Evolutionary conservation across 768 basidiomycete species (phyloP).

Genomic region (Hydnomerulius pinastri): DNA sequence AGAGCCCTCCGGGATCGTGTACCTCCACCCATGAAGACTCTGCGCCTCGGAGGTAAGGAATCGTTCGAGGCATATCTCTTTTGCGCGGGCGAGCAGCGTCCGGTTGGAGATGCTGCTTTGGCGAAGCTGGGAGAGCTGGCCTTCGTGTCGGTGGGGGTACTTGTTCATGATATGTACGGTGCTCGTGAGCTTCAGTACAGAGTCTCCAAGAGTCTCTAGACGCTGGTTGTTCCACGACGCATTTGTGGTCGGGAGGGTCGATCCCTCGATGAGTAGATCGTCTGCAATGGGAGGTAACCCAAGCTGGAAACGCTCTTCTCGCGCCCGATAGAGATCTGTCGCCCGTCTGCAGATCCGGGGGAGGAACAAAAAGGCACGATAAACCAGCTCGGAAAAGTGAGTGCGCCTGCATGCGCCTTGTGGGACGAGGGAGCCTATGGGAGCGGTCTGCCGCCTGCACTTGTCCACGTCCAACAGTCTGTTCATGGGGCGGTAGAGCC

Average conservation of each 20-base stretch:
- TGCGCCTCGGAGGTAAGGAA: slow-evolving; percentile 64
- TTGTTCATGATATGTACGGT: slow-evolving; percentile 78
- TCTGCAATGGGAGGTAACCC: slow-evolving; percentile 61
- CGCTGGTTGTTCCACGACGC: slow-evolving; percentile 80
- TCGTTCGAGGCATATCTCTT: slow-evolving; percentile 59
- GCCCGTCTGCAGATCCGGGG: slow-evolving; percentile 70
- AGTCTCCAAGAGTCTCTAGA: slow-evolving; percentile 85
- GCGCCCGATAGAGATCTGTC: slow-evolving; percentile 64
- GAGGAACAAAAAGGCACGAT: slow-evolving; percentile 54
- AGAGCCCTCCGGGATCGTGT: slow-evolving; percentile 41
- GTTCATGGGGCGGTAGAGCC: slow-evolving; percentile 38
- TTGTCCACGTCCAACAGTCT: slow-evolving; percentile 29
- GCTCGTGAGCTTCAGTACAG: slow-evolving; percentile 74
- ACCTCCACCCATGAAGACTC: slow-evolving; percentile 60
- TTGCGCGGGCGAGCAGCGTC: slow-evolving; percentile 67
- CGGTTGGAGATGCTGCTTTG: slow-evolving; percentile 68
- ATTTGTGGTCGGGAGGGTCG: slow-evolving; percentile 68
- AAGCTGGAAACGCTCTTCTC: slow-evolving; percentile 51
- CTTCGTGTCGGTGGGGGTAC: slow-evolving; percentile 79
- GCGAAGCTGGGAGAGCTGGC: slow-evolving; percentile 71
- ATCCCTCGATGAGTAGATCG: slow-evolving; percentile 66
- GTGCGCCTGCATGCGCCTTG: slow-evolving; percentile 53
- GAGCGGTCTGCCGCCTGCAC: slow-evolving; percentile 22
- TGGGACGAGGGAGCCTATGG: slow-evolving; percentile 40
- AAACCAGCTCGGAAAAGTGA: slow-evolving; percentile 52